Evolutionary conservation across 805 yeast species (phyloP), one percentile per base, ranked within the genome.

Genomic region (Ogataea paraovalis): DNA sequence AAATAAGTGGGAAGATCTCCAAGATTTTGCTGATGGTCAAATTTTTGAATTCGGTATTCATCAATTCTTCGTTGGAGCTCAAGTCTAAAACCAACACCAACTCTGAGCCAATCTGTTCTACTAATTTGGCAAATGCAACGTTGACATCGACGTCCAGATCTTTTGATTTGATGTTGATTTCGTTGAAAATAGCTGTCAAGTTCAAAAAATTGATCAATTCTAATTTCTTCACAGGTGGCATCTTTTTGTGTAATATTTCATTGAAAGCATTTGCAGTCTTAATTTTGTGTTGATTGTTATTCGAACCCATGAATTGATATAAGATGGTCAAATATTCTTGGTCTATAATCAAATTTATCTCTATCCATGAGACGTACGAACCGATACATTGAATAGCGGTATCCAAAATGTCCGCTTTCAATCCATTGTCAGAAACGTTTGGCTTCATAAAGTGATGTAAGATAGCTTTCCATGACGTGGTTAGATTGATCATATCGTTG

Each of bases 341-440:
- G 43, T 79, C 80, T 27, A 90, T 74, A 46, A 92, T 80, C 56
- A 88, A 71, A 46, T 83, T 73, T 51, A 91, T 82, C 62, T 88
- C 95, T 64, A 91, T 88, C 99, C 99, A 94, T 21, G 91, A 83
- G 21, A 90, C 86, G 76, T 86, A 94, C 12, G 81, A 80, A 10
- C 97, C 97, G 47, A 94, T 79, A 46, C 82, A 82, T 44, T 73
- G 73, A 43, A 89, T 73, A 6, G 81, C 69, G 50, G 77, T 76
- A 52, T 76, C 80, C 58, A 87, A 56, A 51, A 85, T 74, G 49
- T 79, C 80, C 53, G 59, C 52, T 12, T 55, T 52, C 43, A 68
- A 42, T 6, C 55, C 57, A 56, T 56, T 38, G 47, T 56, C 27
- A 66, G 58, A 21, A 61, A 44, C 42, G 9, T 18, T 33, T 25